Conservation (phyloP, 306 rosid species). For the Hippophae rhamnoides region DNA sequence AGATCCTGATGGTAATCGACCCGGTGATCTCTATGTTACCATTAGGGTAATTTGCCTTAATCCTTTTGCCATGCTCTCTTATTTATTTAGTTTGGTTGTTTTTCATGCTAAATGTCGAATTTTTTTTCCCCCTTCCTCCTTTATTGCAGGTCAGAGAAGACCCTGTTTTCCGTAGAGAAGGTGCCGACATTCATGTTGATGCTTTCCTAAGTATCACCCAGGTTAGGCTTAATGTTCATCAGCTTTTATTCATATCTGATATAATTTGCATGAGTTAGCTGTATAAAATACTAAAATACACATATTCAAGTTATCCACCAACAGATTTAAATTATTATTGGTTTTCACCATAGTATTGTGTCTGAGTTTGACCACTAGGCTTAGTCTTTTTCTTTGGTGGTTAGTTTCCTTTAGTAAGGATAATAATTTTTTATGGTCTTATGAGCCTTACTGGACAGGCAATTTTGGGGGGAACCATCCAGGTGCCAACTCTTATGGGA, state of each 20-base stretch:
- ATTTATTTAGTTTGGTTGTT: not conserved
- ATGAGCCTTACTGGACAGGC: slow-evolving; percentile 36
- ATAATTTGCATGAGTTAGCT: too few species aligned
- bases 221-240: slow-evolving; percentile 27
- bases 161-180: slow-evolving; percentile 83
- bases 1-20: slow-evolving; percentile 79
- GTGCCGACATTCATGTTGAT: slow-evolving; percentile 84
- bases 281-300: too few species aligned
- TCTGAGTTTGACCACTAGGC: not conserved
- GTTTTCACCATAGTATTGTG: not conserved
- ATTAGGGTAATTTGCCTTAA: slow-evolving; percentile 37
- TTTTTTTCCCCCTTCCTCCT: not conserved
- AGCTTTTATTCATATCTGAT: not conserved
- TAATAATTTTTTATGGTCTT: not conserved
- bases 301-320: too few species aligned
- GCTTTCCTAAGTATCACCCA: slow-evolving; percentile 67
- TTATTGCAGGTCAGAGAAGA: slow-evolving; percentile 65
- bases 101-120: not conserved
- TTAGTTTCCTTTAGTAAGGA: not conserved
- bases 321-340: not conserved
- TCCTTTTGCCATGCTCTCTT: slow-evolving; percentile 5
- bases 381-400: not conserved
- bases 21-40: slow-evolving; percentile 75
- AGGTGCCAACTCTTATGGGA: slow-evolving; percentile 76
- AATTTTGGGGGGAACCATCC: slow-evolving; percentile 83